Evolutionary conservation across 257 asterid genomes (phyloP).

Genomic region (Solanum etuberosum): DNA sequence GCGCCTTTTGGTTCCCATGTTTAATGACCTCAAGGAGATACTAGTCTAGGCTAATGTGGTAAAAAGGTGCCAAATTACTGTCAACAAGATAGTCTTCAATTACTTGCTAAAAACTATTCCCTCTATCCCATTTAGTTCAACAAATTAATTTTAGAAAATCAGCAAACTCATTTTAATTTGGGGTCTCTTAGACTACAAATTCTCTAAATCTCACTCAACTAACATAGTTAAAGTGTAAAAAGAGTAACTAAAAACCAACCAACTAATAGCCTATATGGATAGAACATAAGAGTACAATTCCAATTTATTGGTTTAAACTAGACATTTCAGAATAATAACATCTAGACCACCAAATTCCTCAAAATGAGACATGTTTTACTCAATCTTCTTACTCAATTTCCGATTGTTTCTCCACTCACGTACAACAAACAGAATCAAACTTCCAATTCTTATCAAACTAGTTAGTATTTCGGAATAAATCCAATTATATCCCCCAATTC

Average conservation of each 20-base stretch:
- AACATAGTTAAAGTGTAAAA: background rate
- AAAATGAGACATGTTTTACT: background rate
- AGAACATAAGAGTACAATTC: background rate
- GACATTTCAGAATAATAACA: background rate
- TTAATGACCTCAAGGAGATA: background rate
- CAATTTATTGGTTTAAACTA: background rate
- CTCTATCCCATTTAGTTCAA: background rate
- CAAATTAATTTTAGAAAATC: background rate
- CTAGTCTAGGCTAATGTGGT: background rate
- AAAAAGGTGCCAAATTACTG: background rate
- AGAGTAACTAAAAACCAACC: background rate
- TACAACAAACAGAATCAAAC: background rate
- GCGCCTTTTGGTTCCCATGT: background rate
- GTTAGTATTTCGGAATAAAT: background rate
- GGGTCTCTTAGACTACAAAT: background rate
- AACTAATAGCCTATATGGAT: background rate
- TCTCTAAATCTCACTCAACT: background rate
- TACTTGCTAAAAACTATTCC: background rate
- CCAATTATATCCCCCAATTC: background rate
- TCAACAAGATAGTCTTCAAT: background rate
- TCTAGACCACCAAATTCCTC: background rate
- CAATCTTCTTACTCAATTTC: background rate
- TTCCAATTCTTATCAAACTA: background rate
- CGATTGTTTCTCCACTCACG: background rate
- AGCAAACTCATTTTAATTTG: background rate